A percentile compares a stretch with the other conserved stretches of the same genome.
Evolutionary conservation across 2,329 filamentous ascomycete genomes (phyloP).

Genomic region (Colletotrichum cordylinicola): DNA sequence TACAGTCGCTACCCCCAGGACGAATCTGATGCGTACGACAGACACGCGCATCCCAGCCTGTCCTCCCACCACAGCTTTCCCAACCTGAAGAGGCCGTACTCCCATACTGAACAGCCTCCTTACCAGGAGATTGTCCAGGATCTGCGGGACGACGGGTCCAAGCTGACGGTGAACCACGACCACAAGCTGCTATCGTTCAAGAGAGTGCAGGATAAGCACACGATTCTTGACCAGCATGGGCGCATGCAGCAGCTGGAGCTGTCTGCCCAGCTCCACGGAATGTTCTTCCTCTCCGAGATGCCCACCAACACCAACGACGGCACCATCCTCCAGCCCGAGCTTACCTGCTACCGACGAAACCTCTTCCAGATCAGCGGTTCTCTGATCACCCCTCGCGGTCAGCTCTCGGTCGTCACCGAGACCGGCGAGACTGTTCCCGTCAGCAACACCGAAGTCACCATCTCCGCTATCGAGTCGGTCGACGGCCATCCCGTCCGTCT

Average conservation of each 20-base stretch:
- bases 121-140: slow-evolving; percentile 69
- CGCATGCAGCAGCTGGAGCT: slow-evolving; percentile 67
- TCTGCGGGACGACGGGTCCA: slow-evolving; percentile 62
- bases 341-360: slow-evolving; percentile 96
- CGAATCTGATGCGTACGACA: slow-evolving; percentile 59
- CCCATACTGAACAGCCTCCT: slow-evolving; percentile 58
- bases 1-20: slow-evolving; percentile 62
- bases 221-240: slow-evolving; percentile 64
- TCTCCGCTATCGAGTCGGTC: slow-evolving; percentile 93
- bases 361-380: slow-evolving; percentile 95
- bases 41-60: slow-evolving; percentile 54
- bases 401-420: slow-evolving; percentile 83
- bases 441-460: slow-evolving; percentile 81
- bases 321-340: slow-evolving; percentile 71
- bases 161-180: slow-evolving; percentile 63
- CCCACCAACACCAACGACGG: slow-evolving; percentile 67
- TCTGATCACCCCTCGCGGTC: slow-evolving; percentile 78
- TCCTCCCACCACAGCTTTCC: slow-evolving; percentile 58
- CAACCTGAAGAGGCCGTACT: slow-evolving; percentile 63
- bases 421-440: slow-evolving; percentile 85
- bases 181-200: slow-evolving; percentile 67
- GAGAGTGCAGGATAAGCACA: slow-evolving; percentile 63
- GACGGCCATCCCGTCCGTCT: slow-evolving; percentile 91
- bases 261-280: slow-evolving; percentile 80
- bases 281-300: slow-evolving; percentile 88